Evolutionary conservation across 345 rosid genomes (phyloP), one percentile per base, ranked within the genome.

Genomic region (Punica granatum): DNA sequence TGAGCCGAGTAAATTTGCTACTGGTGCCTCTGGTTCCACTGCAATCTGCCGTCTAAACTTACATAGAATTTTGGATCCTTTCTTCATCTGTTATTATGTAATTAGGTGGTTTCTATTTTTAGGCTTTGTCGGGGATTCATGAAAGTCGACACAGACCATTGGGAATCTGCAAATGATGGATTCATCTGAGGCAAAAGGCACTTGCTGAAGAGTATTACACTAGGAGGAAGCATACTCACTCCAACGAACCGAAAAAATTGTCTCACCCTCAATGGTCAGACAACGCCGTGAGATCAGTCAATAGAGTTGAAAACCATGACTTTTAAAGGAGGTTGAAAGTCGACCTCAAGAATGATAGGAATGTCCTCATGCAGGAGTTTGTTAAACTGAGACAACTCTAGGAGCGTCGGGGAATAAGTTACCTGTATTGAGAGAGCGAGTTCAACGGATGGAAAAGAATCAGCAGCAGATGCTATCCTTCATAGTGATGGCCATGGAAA

Each of bases 401-500:
- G 75, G 92, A 91, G 80, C 68, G 54, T 79, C 95, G 0, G 90
- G 88, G 21, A 84, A 80, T 28, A 94, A 86, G 63, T 66, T 94
- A 81, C 67, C 83, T 48, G 76, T 77, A 39, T 72, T 89, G 76
- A 76, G 88, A 78, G 95, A 91, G 37, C 78, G 85, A 19, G 71
- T 94, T 68, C 91, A 89, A 68, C 95, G 96, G 64, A 89, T 91
- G 91, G 99, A 94, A 82, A 86, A 84, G 78, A 88, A 85, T 73
- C 97, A 89, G 68, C 95, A 91, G 69, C 92, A 89, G 86, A 80
- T 94, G 99, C 87, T 94, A 48, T 94, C 99, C 6, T 91, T 94
- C 78, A 75, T 94, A 66, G 85, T 91, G 32, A 84, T 89, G 99
- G 96, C 88, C 34, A 82, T 94, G 89, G 90, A 91, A 82, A 88